Base-by-base conservation (phyloP, 2,329 filamentous ascomycete genomes). In the Didymellaceae sp. region DNA sequence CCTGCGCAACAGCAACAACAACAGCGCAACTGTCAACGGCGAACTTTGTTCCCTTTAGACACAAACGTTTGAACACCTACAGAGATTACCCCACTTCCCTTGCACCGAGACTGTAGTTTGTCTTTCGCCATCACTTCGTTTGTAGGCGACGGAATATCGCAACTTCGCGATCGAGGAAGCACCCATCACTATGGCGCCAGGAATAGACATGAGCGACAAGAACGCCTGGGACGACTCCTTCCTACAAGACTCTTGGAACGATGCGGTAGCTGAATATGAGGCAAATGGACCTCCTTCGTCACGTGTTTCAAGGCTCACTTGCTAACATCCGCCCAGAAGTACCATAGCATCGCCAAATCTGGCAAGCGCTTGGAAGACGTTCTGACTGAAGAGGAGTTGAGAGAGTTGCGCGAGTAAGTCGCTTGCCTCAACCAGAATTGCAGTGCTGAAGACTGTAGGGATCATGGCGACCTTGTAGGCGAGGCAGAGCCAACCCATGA, bases 141-240 rank as follows among this genome's bases (percentile, higher is more conserved):
- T n/a, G n/a, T n/a, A n/a, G n/a, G n/a, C n/a, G n/a, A n/a, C n/a
- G n/a, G n/a, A n/a, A n/a, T n/a, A n/a, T n/a, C n/a, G n/a, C n/a
- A n/a, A n/a, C n/a, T n/a, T n/a, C n/a, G n/a, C n/a, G n/a, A n/a
- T n/a, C n/a, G n/a, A n/a, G n/a, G n/a, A n/a, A n/a, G n/a, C n/a
- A n/a, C n/a, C 31, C 25, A 21, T 33, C 43, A n/a, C 20, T 5
- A 70, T 68, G 65, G 58, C 58, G 22, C 57, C 61, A 13, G 53
- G 52, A 11, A 56, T 72, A 16, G 64, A 61, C 34, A 61, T 72
- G 50, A 62, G 57, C 28, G 66, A 72, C 51, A 55, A 55, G 34
- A 62, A 68, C 48, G 65, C 65, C n/a, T 74, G 68, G 72, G 72
- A 74, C 58, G 73, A 74, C 61, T 67, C 67, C 25, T 66, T 66